Conservation (phyloP, 805 yeast genomes). For the Suhomyces sp. region DNA sequence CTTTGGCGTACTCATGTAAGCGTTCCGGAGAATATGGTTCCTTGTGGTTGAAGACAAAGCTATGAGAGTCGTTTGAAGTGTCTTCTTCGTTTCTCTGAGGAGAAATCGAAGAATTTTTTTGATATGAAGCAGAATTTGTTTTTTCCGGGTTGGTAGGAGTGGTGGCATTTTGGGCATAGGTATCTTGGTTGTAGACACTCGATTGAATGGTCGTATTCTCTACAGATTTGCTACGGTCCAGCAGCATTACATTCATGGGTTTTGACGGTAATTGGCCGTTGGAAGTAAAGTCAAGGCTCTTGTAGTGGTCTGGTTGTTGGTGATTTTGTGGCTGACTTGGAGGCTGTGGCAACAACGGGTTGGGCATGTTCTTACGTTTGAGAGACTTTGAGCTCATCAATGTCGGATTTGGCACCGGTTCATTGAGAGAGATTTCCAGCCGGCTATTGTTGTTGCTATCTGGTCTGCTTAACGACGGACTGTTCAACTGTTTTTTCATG, state of each 20-base stretch:
- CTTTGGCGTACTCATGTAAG: conserved; percentile 24
- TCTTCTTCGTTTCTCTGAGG: not conserved
- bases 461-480: not conserved
- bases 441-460: not conserved
- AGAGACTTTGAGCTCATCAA: conserved; percentile 21
- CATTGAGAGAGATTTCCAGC: conserved; percentile 12
- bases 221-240: conserved; percentile 14
- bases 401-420: conserved; percentile 21
- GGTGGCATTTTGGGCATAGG: not conserved
- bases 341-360: conserved; percentile 20
- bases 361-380: conserved; percentile 21
- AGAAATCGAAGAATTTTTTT: not conserved
- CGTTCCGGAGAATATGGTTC: conserved; percentile 9
- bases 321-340: conserved; percentile 3
- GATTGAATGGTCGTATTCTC: conserved; percentile 1
- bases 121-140: not conserved
- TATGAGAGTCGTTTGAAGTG: conserved; percentile 10
- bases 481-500: conserved; percentile 6
- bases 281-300: conserved; percentile 39
- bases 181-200: not conserved
- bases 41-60: conserved; percentile 14
- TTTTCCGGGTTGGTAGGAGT: not conserved
- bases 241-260: conserved; percentile 39
- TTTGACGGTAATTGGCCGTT: conserved; percentile 42
- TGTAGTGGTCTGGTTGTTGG: conserved; percentile 18